Conservation (phyloP, 2,329 filamentous ascomycete species). For the Westerdykella sp. region DNA sequence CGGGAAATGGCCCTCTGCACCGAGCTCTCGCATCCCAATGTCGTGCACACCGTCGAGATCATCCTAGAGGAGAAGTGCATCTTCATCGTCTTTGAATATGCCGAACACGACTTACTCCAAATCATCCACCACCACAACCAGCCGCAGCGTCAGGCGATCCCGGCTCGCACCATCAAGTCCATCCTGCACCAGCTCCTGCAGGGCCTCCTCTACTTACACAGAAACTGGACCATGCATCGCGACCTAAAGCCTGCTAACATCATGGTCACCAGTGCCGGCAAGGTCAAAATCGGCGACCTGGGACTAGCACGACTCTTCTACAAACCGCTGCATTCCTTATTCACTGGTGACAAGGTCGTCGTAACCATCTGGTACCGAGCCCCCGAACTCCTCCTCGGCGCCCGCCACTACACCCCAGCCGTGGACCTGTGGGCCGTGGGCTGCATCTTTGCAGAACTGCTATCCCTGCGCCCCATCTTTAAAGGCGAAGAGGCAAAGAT, state of each 20-base stretch:
- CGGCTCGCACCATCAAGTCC: slow-evolving; percentile 79
- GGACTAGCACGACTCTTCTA: slow-evolving; percentile 88
- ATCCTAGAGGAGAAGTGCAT: slow-evolving; percentile 98
- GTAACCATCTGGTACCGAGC: slow-evolving; percentile 99
- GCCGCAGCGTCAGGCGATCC: slow-evolving; percentile 79
- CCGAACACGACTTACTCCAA: slow-evolving; percentile 92
- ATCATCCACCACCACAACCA: slow-evolving; percentile 98
- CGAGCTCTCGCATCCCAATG: slow-evolving; percentile 80
- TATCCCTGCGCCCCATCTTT: slow-evolving; percentile 89
- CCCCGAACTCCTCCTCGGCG: slow-evolving; percentile 85
- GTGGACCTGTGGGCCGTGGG: slow-evolving; percentile 97
- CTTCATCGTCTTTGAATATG: slow-evolving; percentile 99
- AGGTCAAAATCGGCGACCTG: slow-evolving; percentile 91
- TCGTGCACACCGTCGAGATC: slow-evolving; percentile 88
- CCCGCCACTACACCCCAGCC: slow-evolving; percentile 92
- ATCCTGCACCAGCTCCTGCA: slow-evolving; percentile 96
- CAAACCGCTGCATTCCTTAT: slow-evolving; percentile 87
- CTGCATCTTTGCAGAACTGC: slow-evolving; percentile 92
- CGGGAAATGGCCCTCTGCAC: slow-evolving; percentile 97
- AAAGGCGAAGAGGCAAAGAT: slow-evolving; percentile 99
- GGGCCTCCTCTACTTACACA: slow-evolving; percentile 88
- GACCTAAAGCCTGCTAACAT: slow-evolving; percentile 98
- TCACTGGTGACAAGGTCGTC: slow-evolving; percentile 93
- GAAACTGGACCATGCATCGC: slow-evolving; percentile 94
- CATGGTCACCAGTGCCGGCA: slow-evolving; percentile 86